phyloP scores from a whole-genome alignment of 768 basidiomycete species.

The Cystofilobasidium ferigula region DNA sequence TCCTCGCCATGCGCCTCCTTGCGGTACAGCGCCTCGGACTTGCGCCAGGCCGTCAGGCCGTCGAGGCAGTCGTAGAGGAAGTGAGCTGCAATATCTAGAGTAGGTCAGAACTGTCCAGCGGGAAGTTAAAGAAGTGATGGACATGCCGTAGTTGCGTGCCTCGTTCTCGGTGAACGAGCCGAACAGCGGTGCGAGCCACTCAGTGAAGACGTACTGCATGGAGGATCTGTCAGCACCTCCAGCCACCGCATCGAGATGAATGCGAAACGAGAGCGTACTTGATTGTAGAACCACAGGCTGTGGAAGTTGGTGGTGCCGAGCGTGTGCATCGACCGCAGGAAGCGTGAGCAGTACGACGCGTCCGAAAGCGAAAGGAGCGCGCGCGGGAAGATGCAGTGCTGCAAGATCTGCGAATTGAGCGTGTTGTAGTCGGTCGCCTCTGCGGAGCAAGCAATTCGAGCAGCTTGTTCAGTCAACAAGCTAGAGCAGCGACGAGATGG shows the following conservation, averaged over 20 bases:
- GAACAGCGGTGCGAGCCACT: conserved; percentile 69
- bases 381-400: conserved; percentile 86
- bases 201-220: conserved; percentile 59
- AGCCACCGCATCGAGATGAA: not conserved
- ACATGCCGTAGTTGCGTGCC: conserved; percentile 79
- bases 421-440: conserved; percentile 13
- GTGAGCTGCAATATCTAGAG: conserved; percentile 49
- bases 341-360: conserved; percentile 83
- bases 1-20: conserved; percentile 58
- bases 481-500: not conserved
- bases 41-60: conserved; percentile 69
- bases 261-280: conserved; percentile 42
- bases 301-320: conserved; percentile 83
- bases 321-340: conserved; percentile 75
- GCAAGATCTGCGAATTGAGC: conserved; percentile 44
- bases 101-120: not conserved
- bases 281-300: conserved; percentile 73
- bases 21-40: conserved; percentile 47
- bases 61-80: conserved; percentile 69
- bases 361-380: conserved; percentile 92
- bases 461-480: not conserved
- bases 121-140: not conserved
- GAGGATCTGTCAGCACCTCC: not conserved
- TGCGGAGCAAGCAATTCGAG: not conserved
- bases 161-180: conserved; percentile 95